Evolutionary conservation across 2,329 filamentous ascomycete species (phyloP).

Genomic region (Phaeosphaeriaceae sp.): DNA sequence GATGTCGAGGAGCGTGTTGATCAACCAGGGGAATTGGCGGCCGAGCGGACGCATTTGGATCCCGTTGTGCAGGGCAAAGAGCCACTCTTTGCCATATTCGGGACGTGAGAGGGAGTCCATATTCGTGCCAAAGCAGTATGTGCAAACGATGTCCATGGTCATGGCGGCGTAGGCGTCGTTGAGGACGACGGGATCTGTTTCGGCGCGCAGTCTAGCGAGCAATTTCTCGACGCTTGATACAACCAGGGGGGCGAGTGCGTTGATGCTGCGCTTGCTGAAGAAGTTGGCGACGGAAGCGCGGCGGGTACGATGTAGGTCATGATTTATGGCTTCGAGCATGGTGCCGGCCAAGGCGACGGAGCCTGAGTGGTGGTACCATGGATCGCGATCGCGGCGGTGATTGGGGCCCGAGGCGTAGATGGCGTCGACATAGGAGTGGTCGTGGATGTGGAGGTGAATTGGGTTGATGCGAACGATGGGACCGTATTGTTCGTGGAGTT

Average conservation of each 20-base stretch:
- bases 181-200: slow-evolving; percentile 6
- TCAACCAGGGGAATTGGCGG: slow-evolving; percentile 8
- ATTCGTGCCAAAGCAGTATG: slow-evolving; percentile 14
- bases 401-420: slow-evolving; percentile 16
- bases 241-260: slow-evolving; percentile 23
- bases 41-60: slow-evolving; percentile 10
- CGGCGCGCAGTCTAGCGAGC: not conserved
- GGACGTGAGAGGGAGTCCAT: slow-evolving; percentile 1
- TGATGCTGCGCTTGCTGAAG: slow-evolving; percentile 29
- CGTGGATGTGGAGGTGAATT: slow-evolving; percentile 23
- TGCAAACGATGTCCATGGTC: slow-evolving; percentile 22
- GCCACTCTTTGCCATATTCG: slow-evolving; percentile 14
- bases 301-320: slow-evolving; percentile 32
- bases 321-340: slow-evolving; percentile 23
- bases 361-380: slow-evolving; percentile 13
- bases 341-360: slow-evolving; percentile 4
- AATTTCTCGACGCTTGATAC: slow-evolving; percentile 6
- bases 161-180: slow-evolving; percentile 15
- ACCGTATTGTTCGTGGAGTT: slow-evolving; percentile 35
- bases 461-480: slow-evolving; percentile 23
- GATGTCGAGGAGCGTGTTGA: slow-evolving; percentile 2
- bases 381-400: slow-evolving; percentile 17
- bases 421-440: slow-evolving; percentile 20
- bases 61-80: slow-evolving; percentile 8
- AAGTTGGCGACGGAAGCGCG: slow-evolving; percentile 27